Base-by-base conservation (phyloP, 2,329 filamentous ascomycete genomes). In the Huntiella abstrusa region DNA sequence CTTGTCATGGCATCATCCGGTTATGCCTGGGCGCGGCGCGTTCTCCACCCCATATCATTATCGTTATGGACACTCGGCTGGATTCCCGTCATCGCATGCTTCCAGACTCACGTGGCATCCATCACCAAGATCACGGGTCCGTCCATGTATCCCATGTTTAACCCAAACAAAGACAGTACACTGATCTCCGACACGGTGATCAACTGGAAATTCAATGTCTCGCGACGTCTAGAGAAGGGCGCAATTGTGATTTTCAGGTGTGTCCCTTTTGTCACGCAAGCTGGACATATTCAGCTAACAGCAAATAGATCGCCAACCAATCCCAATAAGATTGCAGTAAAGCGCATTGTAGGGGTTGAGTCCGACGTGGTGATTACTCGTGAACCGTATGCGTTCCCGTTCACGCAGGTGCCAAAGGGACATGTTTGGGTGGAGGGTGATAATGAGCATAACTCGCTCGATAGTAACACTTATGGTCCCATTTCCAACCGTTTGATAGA, bases 361-460 rank as follows among this genome's bases (percentile, higher is more conserved):
- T 86, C 87, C 7, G 88, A 96, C 19, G 15, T 49, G 16, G 44
- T 49, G 4, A 41, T 39, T 16, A 49, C 48, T 3, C 34, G 37
- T 12, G 40, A 47, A 12, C 48, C 48, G 13, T 49, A 49, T 36
- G 40, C 48, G 11, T 49, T 49, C 19, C 48, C 48, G 11, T 49
- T 46, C 12, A 65, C 82, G 40, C 69, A 71, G 51, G 73, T 98
- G 16, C 88, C 87, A 4, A 70, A 70, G 51, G 85, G 85, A 13
- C 87, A 96, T 64, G 70, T 96, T 22, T 98, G 91, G 91, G 76
- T 98, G 1, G 88, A 96, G 59, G 91, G 91, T 1, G 91, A 98
- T 58, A 85, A 51, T 12, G 43, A 41, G 15, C 19, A 47, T 33
- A 44, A 45, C 17, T 48, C 49, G 10, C 60, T 78, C 50, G 91